Evolutionary conservation across 2,329 filamentous ascomycete genomes (phyloP).

Genomic region (Teratosphaeriaceae sp.): DNA sequence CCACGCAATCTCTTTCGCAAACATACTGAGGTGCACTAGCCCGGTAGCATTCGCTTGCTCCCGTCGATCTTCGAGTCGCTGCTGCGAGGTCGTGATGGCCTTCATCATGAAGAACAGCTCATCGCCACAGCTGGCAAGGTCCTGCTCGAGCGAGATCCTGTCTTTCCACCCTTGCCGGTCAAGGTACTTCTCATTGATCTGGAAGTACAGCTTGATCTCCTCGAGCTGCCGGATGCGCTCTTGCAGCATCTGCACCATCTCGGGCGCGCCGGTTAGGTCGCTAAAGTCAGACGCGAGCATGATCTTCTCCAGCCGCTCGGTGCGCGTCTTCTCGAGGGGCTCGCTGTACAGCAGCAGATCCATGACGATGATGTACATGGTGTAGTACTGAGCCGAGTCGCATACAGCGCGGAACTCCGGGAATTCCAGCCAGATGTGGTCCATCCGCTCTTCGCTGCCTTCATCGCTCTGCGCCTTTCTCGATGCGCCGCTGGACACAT

Average conservation of each 20-base stretch:
- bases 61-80: conserved; percentile 67
- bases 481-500: conserved; percentile 60
- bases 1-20: conserved; percentile 95
- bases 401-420: conserved; percentile 90
- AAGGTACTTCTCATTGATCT: conserved; percentile 79
- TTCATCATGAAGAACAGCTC: conserved; percentile 99
- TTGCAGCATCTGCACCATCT: conserved; percentile 87
- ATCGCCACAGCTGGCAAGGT: conserved; percentile 84
- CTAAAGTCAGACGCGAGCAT: conserved; percentile 99
- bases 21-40: conserved; percentile 83
- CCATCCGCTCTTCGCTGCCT: conserved; percentile 64
- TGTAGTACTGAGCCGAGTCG: conserved; percentile 95
- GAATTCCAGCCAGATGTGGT: conserved; percentile 95
- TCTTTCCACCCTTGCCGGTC: conserved; percentile 91
- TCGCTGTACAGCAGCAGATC: conserved; percentile 95
- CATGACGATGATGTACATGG: conserved; percentile 95
- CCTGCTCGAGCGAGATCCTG: conserved; percentile 77
- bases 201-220: conserved; percentile 94
- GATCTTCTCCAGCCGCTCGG: conserved; percentile 92
- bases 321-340: conserved; percentile 93
- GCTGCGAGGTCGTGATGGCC: conserved; percentile 92
- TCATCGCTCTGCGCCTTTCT: conserved; percentile 37
- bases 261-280: conserved; percentile 85
- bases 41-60: conserved; percentile 64
- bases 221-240: conserved; percentile 89